phyloP scores from a whole-genome alignment of 129 eudicot genomes.

The Oenanthe sinensis region DNA sequence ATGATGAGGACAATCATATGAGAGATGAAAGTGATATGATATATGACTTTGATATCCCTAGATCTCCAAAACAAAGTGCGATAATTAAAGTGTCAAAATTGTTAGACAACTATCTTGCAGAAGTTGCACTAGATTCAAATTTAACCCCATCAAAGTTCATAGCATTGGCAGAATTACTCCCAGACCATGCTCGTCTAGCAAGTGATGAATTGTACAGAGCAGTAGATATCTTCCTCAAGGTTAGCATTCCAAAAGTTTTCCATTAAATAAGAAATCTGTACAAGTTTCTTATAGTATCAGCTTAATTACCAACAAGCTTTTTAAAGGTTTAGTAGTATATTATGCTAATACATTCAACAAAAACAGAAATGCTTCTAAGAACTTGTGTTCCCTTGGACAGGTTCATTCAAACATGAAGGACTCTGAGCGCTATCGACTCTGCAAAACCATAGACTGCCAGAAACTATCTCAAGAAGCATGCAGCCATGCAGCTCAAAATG shows the following conservation, averaged over 20 bases:
- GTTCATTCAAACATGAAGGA: conserved; percentile 93
- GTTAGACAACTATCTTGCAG: conserved; percentile 81
- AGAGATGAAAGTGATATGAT: conserved; percentile 52
- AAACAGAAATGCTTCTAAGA: not conserved
- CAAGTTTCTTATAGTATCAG: not conserved
- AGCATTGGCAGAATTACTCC: conserved; percentile 78
- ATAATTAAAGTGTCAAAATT: conserved; percentile 77
- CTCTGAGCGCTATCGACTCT: conserved; percentile 74
- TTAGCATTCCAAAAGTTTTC: not conserved
- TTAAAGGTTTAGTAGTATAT: not conserved
- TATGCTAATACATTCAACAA: not conserved
- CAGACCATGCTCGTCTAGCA: conserved; percentile 83
- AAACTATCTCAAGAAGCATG: conserved; percentile 97
- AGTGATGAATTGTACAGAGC: conserved; percentile 90
- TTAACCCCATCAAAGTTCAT: conserved; percentile 59
- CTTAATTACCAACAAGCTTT: not conserved
- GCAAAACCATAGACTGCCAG: conserved; percentile 89
- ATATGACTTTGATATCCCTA: conserved; percentile 76
- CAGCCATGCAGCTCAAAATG: conserved; percentile 99
- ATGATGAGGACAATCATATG: conserved; percentile 52
- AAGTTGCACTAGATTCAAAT: conserved; percentile 74
- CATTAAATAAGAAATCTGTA: not conserved
- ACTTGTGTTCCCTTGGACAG: conserved; percentile 24
- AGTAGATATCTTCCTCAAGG: conserved; percentile 91
- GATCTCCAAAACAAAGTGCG: conserved; percentile 93